phyloP scores from a whole-genome alignment of 805 yeast species.

The Candida stauntonica region DNA sequence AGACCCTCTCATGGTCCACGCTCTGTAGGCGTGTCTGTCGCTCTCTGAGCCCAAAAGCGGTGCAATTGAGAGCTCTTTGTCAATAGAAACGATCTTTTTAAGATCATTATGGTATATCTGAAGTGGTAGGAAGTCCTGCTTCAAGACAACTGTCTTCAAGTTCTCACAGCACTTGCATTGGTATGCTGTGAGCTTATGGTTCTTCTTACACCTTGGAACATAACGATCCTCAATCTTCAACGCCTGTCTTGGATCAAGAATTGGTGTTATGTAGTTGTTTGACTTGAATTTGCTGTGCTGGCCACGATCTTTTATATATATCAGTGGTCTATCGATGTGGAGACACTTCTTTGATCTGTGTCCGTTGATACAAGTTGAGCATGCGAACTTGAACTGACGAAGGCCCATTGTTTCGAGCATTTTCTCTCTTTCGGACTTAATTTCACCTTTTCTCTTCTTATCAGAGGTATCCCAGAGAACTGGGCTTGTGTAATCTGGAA shows the following conservation, averaged over 20 bases:
- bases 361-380: slow-evolving; percentile 5
- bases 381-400: slow-evolving; percentile 5
- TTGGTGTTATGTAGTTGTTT: slow-evolving; percentile 2
- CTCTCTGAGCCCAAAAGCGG: neutral
- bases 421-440: neutral
- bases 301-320: slow-evolving; percentile 6
- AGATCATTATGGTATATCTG: neutral
- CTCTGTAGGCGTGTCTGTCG: neutral
- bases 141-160: neutral
- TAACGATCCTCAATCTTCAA: neutral
- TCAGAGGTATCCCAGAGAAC: neutral
- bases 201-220: slow-evolving; percentile 1
- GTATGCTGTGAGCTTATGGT: neutral
- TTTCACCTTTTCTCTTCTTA: neutral
- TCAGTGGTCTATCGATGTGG: slow-evolving; percentile 1
- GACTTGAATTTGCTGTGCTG: slow-evolving; percentile 3
- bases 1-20: neutral
- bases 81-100: neutral
- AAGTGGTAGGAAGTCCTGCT: neutral
- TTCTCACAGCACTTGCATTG: neutral
- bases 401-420: neutral
- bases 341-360: slow-evolving; percentile 4
- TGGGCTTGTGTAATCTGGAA: neutral
- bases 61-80: neutral
- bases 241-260: slow-evolving; percentile 1